Base-by-base conservation (phyloP, 1,284 basidiomycete genomes). In the Cystobasidium pallidum region DNA sequence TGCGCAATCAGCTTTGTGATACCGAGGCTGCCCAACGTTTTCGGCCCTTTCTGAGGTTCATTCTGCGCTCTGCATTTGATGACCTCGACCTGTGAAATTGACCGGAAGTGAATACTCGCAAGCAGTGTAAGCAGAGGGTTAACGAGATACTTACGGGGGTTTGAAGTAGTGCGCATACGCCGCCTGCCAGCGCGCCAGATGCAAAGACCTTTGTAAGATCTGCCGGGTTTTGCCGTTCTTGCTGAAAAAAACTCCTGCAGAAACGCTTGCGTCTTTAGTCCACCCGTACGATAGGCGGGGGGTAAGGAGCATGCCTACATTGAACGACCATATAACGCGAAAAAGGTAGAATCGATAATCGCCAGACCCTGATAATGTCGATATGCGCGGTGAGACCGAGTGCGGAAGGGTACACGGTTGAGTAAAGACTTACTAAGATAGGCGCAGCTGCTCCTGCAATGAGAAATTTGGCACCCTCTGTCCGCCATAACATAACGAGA, bases 11-110 rank as follows among this genome's bases (percentile, higher is more conserved):
- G 72, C n/a, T 51, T 36, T 17, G 79, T 75, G 7, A 79, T 79
- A 8, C 68, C 65, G 61, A 75, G 77, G 24, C 75, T 76, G 15
- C 78, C 78, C 10, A 78, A 74, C 57, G 78, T 76, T 49, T 73
- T 70, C 26, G 62, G 57, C 43, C 72, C 68, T 21, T 70, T 73
- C 19, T 75, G 73, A 49, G 70, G 66, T 55, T 79, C 79, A 34
- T 76, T 77, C 63, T 79, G 79, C 15, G 79, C 79, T 39, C 78
- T 74, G 36, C 78, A 79, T 36, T 79, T 79, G 43, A 79, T 77
- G 26, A 79, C 79, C 68, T 79, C 79, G 70, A 79, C 77, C 78
- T 79, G 28, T 4, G 2, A 30, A 55, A 8, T 32, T 15, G 28
- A 10, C 30, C 24, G 26, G 36, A 34, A 17, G 11, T 34, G 7